Percentiles rank a stretch among this genome's conserved stretches.
Evolutionary conservation across 148 eudicot species (phyloP).

Genomic region (Selenicereus undatus): DNA sequence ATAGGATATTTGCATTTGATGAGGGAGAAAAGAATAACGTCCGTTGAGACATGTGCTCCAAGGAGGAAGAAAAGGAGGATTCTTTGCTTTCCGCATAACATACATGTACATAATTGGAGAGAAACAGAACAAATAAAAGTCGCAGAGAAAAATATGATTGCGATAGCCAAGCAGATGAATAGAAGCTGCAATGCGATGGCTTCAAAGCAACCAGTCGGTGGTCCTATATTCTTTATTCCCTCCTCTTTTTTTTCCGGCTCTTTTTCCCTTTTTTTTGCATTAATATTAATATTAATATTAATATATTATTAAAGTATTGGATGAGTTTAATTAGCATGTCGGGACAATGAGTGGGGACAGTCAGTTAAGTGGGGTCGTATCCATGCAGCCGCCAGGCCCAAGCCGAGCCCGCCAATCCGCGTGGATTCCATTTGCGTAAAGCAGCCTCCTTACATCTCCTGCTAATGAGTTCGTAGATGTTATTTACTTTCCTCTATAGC

Average conservation of each 20-base stretch:
- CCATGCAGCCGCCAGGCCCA: constrained; percentile 1
- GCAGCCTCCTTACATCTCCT: no score
- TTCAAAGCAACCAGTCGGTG: not conserved
- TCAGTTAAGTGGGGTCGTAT: not conserved
- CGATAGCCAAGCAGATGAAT: not conserved
- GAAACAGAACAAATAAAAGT: not conserved
- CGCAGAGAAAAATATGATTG: not conserved
- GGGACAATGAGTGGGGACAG: not conserved
- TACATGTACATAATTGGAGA: no score
- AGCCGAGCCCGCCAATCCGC: not conserved
- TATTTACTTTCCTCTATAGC: no score
- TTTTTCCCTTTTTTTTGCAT: not conserved
- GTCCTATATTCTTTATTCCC: not conserved
- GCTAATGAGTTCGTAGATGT: no score
- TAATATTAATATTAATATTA: not conserved
- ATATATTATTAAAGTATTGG: no score
- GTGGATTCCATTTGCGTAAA: no score
- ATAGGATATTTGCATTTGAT: no score
- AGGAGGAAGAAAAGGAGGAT: not conserved
- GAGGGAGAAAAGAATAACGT: no score
- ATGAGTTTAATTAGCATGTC: not conserved
- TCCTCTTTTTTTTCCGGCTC: not conserved
- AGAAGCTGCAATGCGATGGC: not conserved
- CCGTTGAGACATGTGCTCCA: not conserved
- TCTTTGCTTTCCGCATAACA: not conserved